These are phyloP conservation scores for Yamadazyma buinensis DNA, from an alignment of 1,139 yeast genomes.

Conservation along the genomic window DNA sequence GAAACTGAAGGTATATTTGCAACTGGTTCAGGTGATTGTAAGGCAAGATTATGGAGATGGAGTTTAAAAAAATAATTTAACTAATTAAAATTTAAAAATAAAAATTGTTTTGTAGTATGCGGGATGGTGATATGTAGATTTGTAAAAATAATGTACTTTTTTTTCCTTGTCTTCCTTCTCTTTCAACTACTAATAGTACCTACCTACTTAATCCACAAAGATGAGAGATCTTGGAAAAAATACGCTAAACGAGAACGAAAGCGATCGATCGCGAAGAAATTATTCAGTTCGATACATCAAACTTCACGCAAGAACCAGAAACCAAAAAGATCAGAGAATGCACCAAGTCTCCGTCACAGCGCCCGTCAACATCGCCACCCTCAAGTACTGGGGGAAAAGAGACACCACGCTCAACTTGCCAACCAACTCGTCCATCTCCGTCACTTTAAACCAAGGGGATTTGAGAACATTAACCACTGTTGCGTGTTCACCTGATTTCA, in stretches of 20 bases:
- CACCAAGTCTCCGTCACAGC: conserved; percentile 86
- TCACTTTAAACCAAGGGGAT: conserved; percentile 86
- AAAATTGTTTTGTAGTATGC: no score
- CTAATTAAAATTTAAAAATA: no score
- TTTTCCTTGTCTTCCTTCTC: no score
- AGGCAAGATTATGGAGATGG: conserved; percentile 95
- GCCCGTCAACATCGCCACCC: conserved; percentile 95
- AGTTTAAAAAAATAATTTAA: conserved; percentile 15
- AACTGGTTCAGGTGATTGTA: conserved; percentile 97
- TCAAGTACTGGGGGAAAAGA: conserved; percentile 98
- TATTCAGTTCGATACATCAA: no score
- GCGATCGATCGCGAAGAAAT: background rate
- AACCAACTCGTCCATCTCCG: conserved; percentile 92
- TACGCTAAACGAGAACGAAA: no score
- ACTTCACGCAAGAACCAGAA: no score
- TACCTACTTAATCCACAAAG: no score
- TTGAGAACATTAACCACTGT: conserved; percentile 89
- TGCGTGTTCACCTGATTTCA: conserved; percentile 56
- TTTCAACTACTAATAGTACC: no score
- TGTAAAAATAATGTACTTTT: no score
- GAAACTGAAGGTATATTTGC: conserved; percentile 82
- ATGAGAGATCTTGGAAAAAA: no score
- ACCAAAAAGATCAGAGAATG: background rate
- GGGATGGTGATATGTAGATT: no score
- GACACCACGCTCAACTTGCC: conserved; percentile 85